Percentiles rank a stretch among this genome's conserved stretches.
Evolutionary conservation across 1,284 basidiomycete species (phyloP).

Genomic region (Irpex sp.): DNA sequence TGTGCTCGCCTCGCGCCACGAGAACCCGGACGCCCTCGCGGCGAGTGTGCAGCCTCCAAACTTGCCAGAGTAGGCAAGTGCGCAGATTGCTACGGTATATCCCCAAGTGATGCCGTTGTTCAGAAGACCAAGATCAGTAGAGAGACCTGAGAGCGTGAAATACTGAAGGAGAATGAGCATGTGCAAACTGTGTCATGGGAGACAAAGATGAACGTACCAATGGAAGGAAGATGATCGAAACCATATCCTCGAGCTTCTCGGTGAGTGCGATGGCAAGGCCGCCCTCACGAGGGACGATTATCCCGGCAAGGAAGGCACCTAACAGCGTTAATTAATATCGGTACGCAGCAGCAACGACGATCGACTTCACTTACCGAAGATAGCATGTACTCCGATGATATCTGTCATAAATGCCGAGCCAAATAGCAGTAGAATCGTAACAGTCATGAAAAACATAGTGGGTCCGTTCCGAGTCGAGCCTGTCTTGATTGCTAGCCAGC

Average conservation of each 20-base stretch:
- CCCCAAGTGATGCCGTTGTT: conserved; percentile 57
- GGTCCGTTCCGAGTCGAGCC: conserved; percentile 79
- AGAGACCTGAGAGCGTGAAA: conserved; percentile 63
- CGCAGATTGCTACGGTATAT: conserved; percentile 50
- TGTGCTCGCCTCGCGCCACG: conserved; percentile 56
- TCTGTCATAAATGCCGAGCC: conserved; percentile 70
- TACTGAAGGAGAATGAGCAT: conserved; percentile 32
- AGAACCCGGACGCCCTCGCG: conserved; percentile 51
- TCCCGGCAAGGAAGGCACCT: conserved; percentile 63
- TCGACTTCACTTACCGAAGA: conserved; percentile 54
- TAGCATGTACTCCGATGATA: conserved; percentile 90
- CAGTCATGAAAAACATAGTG: conserved; percentile 63
- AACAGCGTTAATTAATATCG: conserved; percentile 4
- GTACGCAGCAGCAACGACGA: background rate
- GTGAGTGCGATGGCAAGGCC: conserved; percentile 58
- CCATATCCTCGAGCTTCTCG: conserved; percentile 67
- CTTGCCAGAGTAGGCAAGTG: conserved; percentile 56
- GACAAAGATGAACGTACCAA: conserved; percentile 40
- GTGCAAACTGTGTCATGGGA: background rate
- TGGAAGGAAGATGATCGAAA: conserved; percentile 58
- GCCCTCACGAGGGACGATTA: conserved; percentile 64
- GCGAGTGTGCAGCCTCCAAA: conserved; percentile 54
- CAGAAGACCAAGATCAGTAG: conserved; percentile 64
- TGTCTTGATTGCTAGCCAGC: conserved; percentile 74
- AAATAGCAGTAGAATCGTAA: conserved; percentile 59